phyloP scores from a whole-genome alignment of 495 filamentous ascomycete species.

The Penicillium salamii region DNA sequence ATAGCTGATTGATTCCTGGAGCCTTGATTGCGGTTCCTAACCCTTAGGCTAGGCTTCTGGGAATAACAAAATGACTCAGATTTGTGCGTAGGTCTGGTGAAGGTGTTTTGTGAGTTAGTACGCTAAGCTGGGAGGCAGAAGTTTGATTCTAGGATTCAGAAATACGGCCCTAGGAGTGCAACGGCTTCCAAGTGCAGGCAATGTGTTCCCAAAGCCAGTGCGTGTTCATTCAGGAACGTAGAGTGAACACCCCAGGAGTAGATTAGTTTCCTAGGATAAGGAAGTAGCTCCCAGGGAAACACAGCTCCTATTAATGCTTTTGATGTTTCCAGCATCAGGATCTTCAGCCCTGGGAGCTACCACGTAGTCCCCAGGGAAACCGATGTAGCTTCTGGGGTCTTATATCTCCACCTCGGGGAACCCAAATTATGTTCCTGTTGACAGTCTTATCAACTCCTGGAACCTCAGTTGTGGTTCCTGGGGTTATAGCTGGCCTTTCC shows the following conservation, averaged over 20 bases:
- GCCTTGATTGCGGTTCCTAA: not conserved
- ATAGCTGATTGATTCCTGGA: not conserved
- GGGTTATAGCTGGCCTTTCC: not conserved
- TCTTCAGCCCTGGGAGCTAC: too few species aligned
- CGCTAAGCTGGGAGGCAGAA: not conserved
- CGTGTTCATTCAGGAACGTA: conserved; percentile 1
- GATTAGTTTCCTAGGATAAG: not conserved
- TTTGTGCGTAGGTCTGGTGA: not conserved
- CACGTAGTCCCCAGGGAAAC: not conserved
- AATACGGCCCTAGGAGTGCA: not conserved
- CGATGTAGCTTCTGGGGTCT: not conserved
- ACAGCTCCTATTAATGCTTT: not conserved
- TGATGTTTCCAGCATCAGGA: not conserved
- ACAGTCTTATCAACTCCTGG: not conserved
- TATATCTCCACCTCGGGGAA: not conserved
- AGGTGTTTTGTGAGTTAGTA: not conserved
- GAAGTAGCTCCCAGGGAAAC: not conserved
- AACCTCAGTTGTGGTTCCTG: not conserved
- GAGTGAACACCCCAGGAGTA: not conserved
- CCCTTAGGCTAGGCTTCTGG: not conserved
- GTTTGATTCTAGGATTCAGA: not conserved
- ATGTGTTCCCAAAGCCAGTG: not conserved
- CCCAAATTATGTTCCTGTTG: not conserved
- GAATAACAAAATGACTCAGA: not conserved
- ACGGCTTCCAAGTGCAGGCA: not conserved